A percentile compares a stretch with the other conserved stretches of the same genome.
Conservation (phyloP, 352 stramenopile genomes). For the Pythium folliculosum region DNA sequence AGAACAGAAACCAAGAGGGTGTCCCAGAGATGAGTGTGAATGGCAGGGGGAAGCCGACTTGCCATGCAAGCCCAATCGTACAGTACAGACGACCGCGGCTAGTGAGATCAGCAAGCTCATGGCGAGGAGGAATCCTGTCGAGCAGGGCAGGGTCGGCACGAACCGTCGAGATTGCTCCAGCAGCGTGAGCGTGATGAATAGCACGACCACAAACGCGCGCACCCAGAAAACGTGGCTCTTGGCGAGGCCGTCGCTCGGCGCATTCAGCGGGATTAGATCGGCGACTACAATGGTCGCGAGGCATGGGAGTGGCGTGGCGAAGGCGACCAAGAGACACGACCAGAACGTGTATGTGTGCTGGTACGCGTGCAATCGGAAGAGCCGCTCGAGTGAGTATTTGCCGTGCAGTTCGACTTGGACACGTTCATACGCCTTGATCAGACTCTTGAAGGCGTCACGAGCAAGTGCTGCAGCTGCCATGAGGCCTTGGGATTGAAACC, state of each 20-base stretch:
- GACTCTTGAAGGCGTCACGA: neutral
- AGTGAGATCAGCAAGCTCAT: neutral
- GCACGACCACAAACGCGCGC: constrained; percentile 1
- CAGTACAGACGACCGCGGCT: neutral
- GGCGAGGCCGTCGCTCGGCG: neutral
- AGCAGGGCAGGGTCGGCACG: constrained; percentile 1
- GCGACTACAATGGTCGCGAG: neutral
- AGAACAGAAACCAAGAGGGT: constrained; percentile 4
- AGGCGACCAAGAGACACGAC: neutral
- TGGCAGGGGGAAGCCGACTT: constrained; percentile 17
- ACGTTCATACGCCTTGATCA: neutral
- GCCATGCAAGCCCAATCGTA: neutral
- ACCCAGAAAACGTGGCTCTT: constrained; percentile 11
- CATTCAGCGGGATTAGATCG: constrained; percentile 2
- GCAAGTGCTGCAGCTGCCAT: neutral
- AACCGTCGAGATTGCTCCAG: constrained; percentile 10
- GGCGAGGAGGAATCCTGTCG: neutral
- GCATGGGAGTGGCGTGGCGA: neutral
- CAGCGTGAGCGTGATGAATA: constrained; percentile 4
- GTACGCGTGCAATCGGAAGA: constrained; percentile 7
- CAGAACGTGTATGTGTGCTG: neutral
- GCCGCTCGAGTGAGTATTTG: constrained; percentile 15
- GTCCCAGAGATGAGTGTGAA: constrained; percentile 30
- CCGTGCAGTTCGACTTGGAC: constrained; percentile 22
- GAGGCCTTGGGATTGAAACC: too few relatives aligned